Evolutionary conservation across 306 rosid species (phyloP), one percentile per base, ranked within the genome.

Genomic region (Acacia melanoxylon): DNA sequence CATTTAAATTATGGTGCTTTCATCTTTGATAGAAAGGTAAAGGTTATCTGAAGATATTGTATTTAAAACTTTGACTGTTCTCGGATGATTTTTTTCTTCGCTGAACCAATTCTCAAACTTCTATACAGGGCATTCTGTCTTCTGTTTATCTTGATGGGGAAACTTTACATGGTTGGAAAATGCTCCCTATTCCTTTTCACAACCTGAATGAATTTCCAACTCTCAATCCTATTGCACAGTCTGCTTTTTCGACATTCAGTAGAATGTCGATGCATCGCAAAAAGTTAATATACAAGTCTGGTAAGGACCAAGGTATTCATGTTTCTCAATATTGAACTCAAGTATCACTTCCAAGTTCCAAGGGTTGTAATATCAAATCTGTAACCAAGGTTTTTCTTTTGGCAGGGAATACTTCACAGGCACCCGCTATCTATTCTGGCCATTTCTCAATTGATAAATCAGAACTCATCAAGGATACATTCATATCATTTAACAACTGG

Each of bases 1-100:
- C 99, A 89, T 37, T 63, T 95, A 80, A 95, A 95, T 83, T 93
- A 93, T 15, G 98, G 99, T 73, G 84, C 86, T 58, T 92, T 86
- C 89, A 88, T 95, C 33, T 85, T 91, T 82, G 97, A 95, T 80
- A 75, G 68, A 80, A 95, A 95, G 99, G 99, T 95, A 91, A 91
- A 83, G 54, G 37, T 27, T 52, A 69, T 71, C 74, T 33, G 72
- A 68, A 79, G 69, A 75, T 37, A 75, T 52, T 48, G 52, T 67
- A 72, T 76, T 58, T 29, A 41, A 37, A 40, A 68, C 20, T 25
- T 63, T 61, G 59, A 83, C 74, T 22, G 56, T 68, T 61, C 76
- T 77, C 54, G 49, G 75, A 75, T 78, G 82, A 79, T 79, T 8
- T 56, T 33, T 56, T 69, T 54, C 80, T 78, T 61, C 45, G 75